phyloP scores from a whole-genome alignment of 75 land plant species.

The Sequoia sempervirens region DNA sequence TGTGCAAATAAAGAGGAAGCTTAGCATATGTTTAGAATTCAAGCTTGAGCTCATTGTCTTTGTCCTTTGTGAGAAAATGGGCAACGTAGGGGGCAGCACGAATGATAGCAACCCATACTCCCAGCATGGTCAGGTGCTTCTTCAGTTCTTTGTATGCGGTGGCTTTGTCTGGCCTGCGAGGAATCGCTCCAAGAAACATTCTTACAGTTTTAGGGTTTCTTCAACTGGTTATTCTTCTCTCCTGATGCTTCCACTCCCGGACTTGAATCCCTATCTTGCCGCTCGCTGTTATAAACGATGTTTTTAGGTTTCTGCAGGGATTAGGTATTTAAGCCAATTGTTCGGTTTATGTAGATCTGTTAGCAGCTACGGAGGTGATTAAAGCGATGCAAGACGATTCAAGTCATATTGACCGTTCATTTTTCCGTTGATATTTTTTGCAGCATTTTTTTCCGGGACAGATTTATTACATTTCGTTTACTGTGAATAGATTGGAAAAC shows the following conservation, averaged over 20 bases:
- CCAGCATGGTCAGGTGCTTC: slow-evolving; percentile 53
- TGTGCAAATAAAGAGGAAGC: not conserved
- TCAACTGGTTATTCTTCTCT: not conserved
- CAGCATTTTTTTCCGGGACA: too few species aligned
- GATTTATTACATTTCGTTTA: too few species aligned
- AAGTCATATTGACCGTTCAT: too few species aligned
- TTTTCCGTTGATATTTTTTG: too few species aligned
- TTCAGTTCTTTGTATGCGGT: slow-evolving; percentile 57
- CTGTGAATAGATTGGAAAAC: too few species aligned
- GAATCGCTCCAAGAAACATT: slow-evolving; percentile 53
- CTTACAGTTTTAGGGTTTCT: not conserved
- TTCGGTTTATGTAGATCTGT: too few species aligned
- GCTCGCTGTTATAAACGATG: not conserved
- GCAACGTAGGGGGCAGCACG: slow-evolving; percentile 61
- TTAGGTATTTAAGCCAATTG: too few species aligned
- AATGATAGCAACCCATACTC: slow-evolving; percentile 53
- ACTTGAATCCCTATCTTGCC: not conserved
- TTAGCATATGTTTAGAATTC: slow-evolving; percentile 16
- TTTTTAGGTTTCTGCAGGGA: too few species aligned
- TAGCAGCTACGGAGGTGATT: too few species aligned
- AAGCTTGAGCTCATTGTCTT: slow-evolving; percentile 32
- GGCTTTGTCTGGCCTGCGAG: slow-evolving; percentile 76
- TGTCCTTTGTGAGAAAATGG: slow-evolving; percentile 32
- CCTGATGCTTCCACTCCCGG: not conserved
- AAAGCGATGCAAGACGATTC: too few species aligned